These are phyloP conservation scores for Stachybotrys echinatus DNA, from an alignment of 2,329 filamentous ascomycete genomes.

Conservation along the genomic window DNA sequence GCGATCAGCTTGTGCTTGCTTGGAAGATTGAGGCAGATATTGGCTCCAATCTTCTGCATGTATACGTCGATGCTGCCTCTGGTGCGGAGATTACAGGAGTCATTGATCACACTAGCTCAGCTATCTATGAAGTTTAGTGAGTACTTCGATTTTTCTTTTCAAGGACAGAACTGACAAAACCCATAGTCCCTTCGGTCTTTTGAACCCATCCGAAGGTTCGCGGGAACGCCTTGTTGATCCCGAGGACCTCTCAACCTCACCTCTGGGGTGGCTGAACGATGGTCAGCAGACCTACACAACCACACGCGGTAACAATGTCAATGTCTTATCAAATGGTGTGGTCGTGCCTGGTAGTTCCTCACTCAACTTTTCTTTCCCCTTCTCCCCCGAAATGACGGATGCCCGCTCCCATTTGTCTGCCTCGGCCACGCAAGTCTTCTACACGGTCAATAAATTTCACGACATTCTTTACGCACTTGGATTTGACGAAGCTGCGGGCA, in stretches of 20 bases:
- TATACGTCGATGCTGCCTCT: constrained; percentile 43
- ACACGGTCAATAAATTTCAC: constrained; percentile 49
- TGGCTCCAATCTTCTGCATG: constrained; percentile 44
- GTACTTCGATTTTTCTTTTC: too few relatives aligned
- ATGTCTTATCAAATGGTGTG: constrained; percentile 28
- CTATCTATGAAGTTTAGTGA: constrained; percentile 45
- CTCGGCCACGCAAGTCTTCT: constrained; percentile 49
- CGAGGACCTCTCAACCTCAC: constrained; percentile 33
- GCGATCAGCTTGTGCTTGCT: constrained; percentile 35
- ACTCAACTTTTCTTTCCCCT: constrained; percentile 22
- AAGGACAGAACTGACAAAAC: too few relatives aligned
- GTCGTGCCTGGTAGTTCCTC: constrained; percentile 33
- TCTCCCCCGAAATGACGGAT: too few relatives aligned
- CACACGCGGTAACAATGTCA: constrained; percentile 49
- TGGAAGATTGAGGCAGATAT: constrained; percentile 52
- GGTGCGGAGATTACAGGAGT: constrained; percentile 40
- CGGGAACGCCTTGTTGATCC: constrained; percentile 37
- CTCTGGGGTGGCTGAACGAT: constrained; percentile 42
- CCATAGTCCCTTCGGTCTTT: constrained; percentile 45
- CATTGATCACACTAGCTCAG: constrained; percentile 48
- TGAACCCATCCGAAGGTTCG: constrained; percentile 41
- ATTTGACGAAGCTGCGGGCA: constrained; percentile 48
- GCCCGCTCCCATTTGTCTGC: constrained; percentile 40
- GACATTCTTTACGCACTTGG: constrained; percentile 48
- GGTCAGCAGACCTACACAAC: constrained; percentile 38